Conservation (phyloP, 176 grass and related monocot species). For the Rhynchospora breviuscula region DNA sequence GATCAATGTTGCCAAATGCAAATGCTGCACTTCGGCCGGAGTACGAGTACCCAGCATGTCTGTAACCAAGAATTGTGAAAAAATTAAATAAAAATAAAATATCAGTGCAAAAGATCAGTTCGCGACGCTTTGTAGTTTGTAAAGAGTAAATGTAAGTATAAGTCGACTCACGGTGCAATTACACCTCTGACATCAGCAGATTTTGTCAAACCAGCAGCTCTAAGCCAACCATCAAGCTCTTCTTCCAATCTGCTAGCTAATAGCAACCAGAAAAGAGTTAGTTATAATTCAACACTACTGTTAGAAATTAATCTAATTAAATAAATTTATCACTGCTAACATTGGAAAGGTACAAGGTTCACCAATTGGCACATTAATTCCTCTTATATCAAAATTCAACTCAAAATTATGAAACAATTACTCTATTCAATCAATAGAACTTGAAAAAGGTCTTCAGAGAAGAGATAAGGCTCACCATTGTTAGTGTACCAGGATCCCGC, state of each 20-base stretch:
- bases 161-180: constrained; percentile 85
- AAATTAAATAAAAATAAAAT: background rate
- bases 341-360: background rate
- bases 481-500: constrained; percentile 90
- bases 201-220: constrained; percentile 51
- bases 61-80: constrained; percentile 26
- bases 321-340: background rate
- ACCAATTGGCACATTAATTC: background rate
- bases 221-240: constrained; percentile 72
- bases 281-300: background rate
- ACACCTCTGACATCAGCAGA: constrained; percentile 78
- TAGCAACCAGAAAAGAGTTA: constrained; percentile 27
- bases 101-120: constrained; percentile 6
- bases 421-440: background rate
- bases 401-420: background rate
- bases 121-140: background rate
- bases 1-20: constrained; percentile 97
- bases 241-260: constrained; percentile 80
- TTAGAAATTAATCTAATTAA: background rate
- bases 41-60: constrained; percentile 98
- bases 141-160: background rate
- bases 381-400: background rate
- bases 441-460: background rate
- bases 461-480: constrained; percentile 43
- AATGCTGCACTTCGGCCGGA: constrained; percentile 86